These are phyloP conservation scores for Mycena rebaudengoi DNA, from an alignment of 768 basidiomycete genomes.

Conservation along the genomic window DNA sequence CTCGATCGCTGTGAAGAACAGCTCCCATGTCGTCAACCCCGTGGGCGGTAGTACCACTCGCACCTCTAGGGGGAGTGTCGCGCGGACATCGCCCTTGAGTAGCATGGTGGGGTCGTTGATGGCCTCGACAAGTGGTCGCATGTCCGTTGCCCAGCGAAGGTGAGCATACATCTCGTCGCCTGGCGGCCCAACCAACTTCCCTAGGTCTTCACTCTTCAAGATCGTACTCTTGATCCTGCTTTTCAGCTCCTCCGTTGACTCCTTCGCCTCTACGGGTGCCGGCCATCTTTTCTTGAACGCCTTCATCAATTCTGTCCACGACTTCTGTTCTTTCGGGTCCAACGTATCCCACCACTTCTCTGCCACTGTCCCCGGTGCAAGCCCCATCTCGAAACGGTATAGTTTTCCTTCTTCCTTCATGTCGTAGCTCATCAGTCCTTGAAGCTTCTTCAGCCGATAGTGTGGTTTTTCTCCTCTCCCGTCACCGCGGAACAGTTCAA, in stretches of 20 bases:
- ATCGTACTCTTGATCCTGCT: too few species aligned
- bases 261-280: too few species aligned
- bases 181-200: neutral
- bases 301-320: neutral
- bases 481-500: constrained; percentile 8
- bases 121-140: neutral
- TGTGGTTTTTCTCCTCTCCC: constrained; percentile 9
- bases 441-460: constrained; percentile 4
- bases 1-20: neutral
- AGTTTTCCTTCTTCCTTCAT: constrained; percentile 3
- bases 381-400: constrained; percentile 1
- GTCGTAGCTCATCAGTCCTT: neutral
- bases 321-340: neutral
- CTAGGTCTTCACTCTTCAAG: neutral
- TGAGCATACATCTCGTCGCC: neutral
- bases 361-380: constrained; percentile 3
- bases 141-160: neutral
- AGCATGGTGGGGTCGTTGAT: neutral
- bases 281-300: constrained; percentile 16
- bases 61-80: neutral
- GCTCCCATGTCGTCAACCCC: neutral
- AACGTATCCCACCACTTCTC: constrained; percentile 13
- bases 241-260: too few species aligned
- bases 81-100: neutral
- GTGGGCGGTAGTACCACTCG: neutral